Conservation (phyloP, 805 yeast genomes). For the Citeromyces nyonsensis region DNA sequence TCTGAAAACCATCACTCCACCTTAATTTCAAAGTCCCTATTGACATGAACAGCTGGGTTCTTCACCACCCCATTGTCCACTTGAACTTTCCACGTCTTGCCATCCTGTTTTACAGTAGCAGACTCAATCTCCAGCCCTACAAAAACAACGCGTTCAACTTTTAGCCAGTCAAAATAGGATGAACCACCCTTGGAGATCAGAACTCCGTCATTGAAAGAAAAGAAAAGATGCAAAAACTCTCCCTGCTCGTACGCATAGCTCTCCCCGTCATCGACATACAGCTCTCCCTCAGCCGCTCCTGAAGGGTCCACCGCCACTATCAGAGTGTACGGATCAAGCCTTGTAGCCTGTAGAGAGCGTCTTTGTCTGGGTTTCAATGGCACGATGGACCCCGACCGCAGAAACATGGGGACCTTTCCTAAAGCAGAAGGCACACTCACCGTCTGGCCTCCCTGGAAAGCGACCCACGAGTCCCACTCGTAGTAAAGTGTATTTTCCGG, state of each 20-base stretch:
- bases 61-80: conserved; percentile 8
- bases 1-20: no score
- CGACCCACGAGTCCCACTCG: conserved; percentile 25
- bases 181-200: conserved; percentile 14
- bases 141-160: conserved; percentile 39
- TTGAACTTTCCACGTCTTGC: conserved; percentile 18
- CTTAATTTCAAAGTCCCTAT: conserved; percentile 24
- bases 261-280: conserved; percentile 82
- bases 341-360: conserved; percentile 66
- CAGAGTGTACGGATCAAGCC: conserved; percentile 66
- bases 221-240: conserved; percentile 26
- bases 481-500: conserved; percentile 46
- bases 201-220: conserved; percentile 19
- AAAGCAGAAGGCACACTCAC: conserved; percentile 27
- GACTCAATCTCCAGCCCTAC: conserved; percentile 15
- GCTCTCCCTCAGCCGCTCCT: conserved; percentile 28
- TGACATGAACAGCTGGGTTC: conserved; percentile 12
- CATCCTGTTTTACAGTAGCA: conserved; percentile 20
- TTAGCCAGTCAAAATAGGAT: conserved; percentile 5
- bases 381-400: conserved; percentile 69
- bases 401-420: conserved; percentile 50
- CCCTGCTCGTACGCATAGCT: conserved; percentile 40
- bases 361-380: conserved; percentile 60
- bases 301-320: conserved; percentile 37
- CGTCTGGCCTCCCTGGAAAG: conserved; percentile 20